These are phyloP conservation scores for Hypholoma fasciculare DNA, from an alignment of 768 basidiomycete species.

Conservation along the genomic window DNA sequence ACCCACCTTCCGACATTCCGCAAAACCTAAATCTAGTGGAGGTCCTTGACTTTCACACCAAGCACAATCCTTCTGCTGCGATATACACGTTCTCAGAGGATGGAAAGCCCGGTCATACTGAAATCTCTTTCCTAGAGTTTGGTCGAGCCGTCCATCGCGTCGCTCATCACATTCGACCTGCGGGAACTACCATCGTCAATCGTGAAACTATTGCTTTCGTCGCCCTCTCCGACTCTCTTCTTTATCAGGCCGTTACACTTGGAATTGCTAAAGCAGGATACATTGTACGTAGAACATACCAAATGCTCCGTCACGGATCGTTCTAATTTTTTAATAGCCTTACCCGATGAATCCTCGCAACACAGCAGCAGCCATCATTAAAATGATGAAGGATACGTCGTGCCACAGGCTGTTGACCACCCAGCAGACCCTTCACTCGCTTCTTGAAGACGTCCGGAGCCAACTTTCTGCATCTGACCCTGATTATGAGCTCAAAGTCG, in stretches of 20 bases:
- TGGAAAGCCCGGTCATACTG: slow-evolving; percentile 15
- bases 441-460: slow-evolving; percentile 22
- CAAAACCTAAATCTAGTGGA: slow-evolving; percentile 31
- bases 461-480: slow-evolving; percentile 17
- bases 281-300: slow-evolving; percentile 23
- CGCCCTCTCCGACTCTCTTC: slow-evolving; percentile 30
- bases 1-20: slow-evolving; percentile 32
- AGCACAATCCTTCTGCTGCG: slow-evolving; percentile 30
- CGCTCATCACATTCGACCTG: slow-evolving; percentile 37
- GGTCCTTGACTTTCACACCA: slow-evolving; percentile 33
- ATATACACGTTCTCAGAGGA: slow-evolving; percentile 31
- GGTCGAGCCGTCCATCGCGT: slow-evolving; percentile 43
- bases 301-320: not conserved
- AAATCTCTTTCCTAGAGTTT: slow-evolving; percentile 43
- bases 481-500: slow-evolving; percentile 21
- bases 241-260: slow-evolving; percentile 41
- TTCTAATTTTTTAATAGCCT: slow-evolving; percentile 25
- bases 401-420: slow-evolving; percentile 40
- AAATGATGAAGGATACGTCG: slow-evolving; percentile 35
- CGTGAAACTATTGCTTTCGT: slow-evolving; percentile 37
- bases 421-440: slow-evolving; percentile 21
- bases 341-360: slow-evolving; percentile 41
- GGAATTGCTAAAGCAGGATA: slow-evolving; percentile 38
- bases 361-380: slow-evolving; percentile 32
- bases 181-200: slow-evolving; percentile 24